phyloP scores from a whole-genome alignment of 2,329 filamentous ascomycete species.

The Talaromyces islandicus region DNA sequence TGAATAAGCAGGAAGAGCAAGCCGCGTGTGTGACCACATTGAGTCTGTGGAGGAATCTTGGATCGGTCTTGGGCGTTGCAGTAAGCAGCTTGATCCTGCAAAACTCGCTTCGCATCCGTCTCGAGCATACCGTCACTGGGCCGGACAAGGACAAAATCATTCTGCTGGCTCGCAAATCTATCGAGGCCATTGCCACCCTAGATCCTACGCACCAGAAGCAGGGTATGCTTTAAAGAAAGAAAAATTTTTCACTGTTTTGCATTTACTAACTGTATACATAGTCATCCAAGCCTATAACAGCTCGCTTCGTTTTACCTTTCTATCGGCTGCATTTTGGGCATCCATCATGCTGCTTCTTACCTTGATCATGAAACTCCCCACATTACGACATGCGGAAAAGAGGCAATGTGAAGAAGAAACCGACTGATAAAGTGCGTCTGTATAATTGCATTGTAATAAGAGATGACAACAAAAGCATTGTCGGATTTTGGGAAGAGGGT shows the following conservation, averaged over 20 bases:
- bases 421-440: not conserved
- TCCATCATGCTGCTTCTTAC: slow-evolving; percentile 28
- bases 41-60: slow-evolving; percentile 65
- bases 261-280: slow-evolving; percentile 11
- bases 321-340: slow-evolving; percentile 32
- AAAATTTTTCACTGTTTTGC: not conserved
- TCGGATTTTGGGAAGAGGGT: not conserved
- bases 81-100: slow-evolving; percentile 67
- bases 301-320: slow-evolving; percentile 32
- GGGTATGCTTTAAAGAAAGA: slow-evolving; percentile 30
- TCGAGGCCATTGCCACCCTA: slow-evolving; percentile 42
- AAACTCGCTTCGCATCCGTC: slow-evolving; percentile 58
- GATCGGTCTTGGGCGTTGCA: slow-evolving; percentile 68
- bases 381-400: slow-evolving; percentile 15
- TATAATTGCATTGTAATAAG: not conserved
- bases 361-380: slow-evolving; percentile 27
- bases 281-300: slow-evolving; percentile 32
- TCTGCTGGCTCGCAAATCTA: slow-evolving; percentile 44
- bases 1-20: slow-evolving; percentile 55
- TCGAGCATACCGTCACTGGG: slow-evolving; percentile 55
- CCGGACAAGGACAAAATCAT: slow-evolving; percentile 51
- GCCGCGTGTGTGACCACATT: slow-evolving; percentile 66
- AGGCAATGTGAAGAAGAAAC: slow-evolving; percentile 1
- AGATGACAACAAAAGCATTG: not conserved
- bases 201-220: slow-evolving; percentile 41